Base-by-base conservation (phyloP, 306 rosid species). In the Gillenia trifoliata region DNA sequence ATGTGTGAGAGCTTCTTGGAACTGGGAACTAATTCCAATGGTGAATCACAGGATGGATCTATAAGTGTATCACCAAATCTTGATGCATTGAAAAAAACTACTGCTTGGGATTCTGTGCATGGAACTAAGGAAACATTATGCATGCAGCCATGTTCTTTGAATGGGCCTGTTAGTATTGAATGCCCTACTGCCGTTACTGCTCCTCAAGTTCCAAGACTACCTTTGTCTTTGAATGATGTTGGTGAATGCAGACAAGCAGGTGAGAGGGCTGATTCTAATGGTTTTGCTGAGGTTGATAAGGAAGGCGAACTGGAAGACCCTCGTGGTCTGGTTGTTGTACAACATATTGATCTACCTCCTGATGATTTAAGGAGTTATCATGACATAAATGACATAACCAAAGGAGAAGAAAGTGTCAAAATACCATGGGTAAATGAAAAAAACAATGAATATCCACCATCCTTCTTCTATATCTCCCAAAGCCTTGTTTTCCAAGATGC, bases 401-500 rank as follows among this genome's bases (percentile, higher is more conserved):
- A 82, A 85, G 99, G 96, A 72, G 97, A 87, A 87, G 99, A 94
- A 86, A 82, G 75, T 49, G 89, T 90, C 68, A 79, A 66, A 64
- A 79, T 94, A 74, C 73, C 95, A 41, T 94, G 97, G 96, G 80
- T 84, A 72, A 92, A 87, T 80, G 81, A 86, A 70, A 31, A 78
- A 28, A 86, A 78, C 57, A 43, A 47, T 52, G 89, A 92, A 47
- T 72, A 25, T 74, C 95, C 81, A 30, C 81, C 95, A 56, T 61
- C 82, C 70, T 94, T 90, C 82, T 86, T 77, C 81, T 94, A 94
- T 78, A 81, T 87, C 66, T 79, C 90, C 28, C 84, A 41, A 49
- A 92, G 78, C 79, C 64, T 85, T 79, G 88, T 83, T 59, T 92
- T 86, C 85, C 74, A 68, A 70, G 86, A 87, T 59, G 99, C 97